Conservation (phyloP, 768 basidiomycete genomes). For the Amanita muscaria region DNA sequence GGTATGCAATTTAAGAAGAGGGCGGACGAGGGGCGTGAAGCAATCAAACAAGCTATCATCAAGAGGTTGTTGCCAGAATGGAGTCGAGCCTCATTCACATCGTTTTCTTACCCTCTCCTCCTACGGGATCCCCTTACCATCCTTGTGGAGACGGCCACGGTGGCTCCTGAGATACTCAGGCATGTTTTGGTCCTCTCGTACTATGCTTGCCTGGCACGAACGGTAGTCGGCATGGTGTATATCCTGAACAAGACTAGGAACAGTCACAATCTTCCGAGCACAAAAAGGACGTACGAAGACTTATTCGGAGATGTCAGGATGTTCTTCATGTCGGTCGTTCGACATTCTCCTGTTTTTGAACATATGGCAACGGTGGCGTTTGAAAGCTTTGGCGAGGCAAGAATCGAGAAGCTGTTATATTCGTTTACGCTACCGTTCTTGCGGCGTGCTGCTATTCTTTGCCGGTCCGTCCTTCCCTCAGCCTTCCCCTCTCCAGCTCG, state of each 20-base stretch:
- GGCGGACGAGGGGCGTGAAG: slow-evolving; percentile 67
- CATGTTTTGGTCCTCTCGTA: slow-evolving; percentile 86
- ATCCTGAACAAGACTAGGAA: slow-evolving; percentile 66
- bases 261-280: slow-evolving; percentile 35
- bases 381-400: slow-evolving; percentile 71
- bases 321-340: slow-evolving; percentile 87
- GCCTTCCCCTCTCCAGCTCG: slow-evolving; percentile 45
- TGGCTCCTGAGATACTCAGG: slow-evolving; percentile 82
- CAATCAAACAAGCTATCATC: slow-evolving; percentile 77
- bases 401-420: slow-evolving; percentile 81
- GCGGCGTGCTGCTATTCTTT: slow-evolving; percentile 78
- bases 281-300: slow-evolving; percentile 47
- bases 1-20: slow-evolving; percentile 61
- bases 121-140: slow-evolving; percentile 86
- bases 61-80: slow-evolving; percentile 88
- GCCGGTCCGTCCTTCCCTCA: slow-evolving; percentile 61
- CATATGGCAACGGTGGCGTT: slow-evolving; percentile 76
- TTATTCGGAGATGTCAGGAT: slow-evolving; percentile 81
- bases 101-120: slow-evolving; percentile 78
- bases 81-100: slow-evolving; percentile 77
- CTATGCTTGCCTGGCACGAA: slow-evolving; percentile 83
- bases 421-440: slow-evolving; percentile 88
- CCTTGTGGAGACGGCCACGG: slow-evolving; percentile 82
- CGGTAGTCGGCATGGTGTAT: slow-evolving; percentile 79
- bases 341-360: slow-evolving; percentile 82